Evolutionary conservation across 2,329 filamentous ascomycete genomes (phyloP), one percentile per base, ranked within the genome.

Genomic region (Aureobasidium uvarum): DNA sequence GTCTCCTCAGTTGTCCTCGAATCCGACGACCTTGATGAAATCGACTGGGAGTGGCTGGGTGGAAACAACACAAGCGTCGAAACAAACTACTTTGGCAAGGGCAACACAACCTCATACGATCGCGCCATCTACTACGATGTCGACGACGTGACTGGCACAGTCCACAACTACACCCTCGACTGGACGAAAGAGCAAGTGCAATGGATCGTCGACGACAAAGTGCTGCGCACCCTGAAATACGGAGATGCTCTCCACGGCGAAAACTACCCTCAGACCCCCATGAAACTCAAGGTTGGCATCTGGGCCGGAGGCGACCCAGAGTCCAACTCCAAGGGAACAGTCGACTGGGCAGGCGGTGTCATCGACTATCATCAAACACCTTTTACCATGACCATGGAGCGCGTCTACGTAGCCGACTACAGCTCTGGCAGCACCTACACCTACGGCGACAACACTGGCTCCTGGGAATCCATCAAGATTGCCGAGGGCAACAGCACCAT

Each of bases 281-380:
- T 88, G 84, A 85, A 85, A 62, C 75, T 91, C 56, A 85, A 84
- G 46, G 74, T 91, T 20, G 88, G 88, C 63, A 87, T 89, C 70
- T 99, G 95, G 95, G 88, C 92, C 64, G 95, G 92, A 73, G 95
- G 95, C 70, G 95, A 97, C 76, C 79, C 91, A 1, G 89, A 86
- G 83, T 84, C 82, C 51, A 75, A 72, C n/a, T 65, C 68, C n/a
- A 65, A 64, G 13, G 76, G 75, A n/a, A 76, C 74, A 0, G 67
- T 74, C n/a, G 70, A 73, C 16, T 77, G 76, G 76, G 75, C 76
- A 41, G 76, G 76, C 43, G 76, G 76, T 23, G 66, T 70, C 25
- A 71, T 74, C 1, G 70, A 75, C 60, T 78, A 72, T 67, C 64
- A 67, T 33, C 65, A 75, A 55, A 74, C 70, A 64, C 75, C 76